phyloP scores from a whole-genome alignment of 257 asterid species.

The Nicotiana knightiana region DNA sequence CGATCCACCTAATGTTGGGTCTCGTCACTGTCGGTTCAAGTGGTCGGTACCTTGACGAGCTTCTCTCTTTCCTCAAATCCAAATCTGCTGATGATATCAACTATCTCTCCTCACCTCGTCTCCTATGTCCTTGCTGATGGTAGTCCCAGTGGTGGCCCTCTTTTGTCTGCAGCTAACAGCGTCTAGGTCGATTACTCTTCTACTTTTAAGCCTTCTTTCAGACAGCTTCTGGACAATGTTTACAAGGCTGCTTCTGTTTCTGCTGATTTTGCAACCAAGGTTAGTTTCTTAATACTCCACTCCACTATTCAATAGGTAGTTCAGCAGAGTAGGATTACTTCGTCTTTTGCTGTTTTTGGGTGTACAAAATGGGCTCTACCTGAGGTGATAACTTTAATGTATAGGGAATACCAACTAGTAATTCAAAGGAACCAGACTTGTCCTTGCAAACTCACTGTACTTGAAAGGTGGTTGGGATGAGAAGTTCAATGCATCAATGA shows the following conservation, averaged over 20 bases:
- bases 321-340: no score
- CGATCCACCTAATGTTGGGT: constrained; percentile 7
- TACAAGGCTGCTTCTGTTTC: no score
- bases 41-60: constrained; percentile 3
- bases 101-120: constrained; percentile 37
- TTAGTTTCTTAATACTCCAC: neutral
- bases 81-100: constrained; percentile 1
- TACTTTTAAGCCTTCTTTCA: constrained; percentile 33
- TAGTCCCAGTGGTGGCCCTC: constrained; percentile 36
- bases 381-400: no score
- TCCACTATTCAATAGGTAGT: no score
- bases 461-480: no score
- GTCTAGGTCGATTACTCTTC: constrained; percentile 45
- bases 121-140: constrained; percentile 39
- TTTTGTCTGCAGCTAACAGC: constrained; percentile 43
- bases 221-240: constrained; percentile 10
- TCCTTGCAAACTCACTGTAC: no score
- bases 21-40: constrained; percentile 10
- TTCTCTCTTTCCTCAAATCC: constrained; percentile 12
- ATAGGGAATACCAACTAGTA: no score
- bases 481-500: no score
- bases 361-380: no score
- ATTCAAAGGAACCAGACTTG: no score
- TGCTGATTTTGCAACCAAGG: constrained; percentile 44
- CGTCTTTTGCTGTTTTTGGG: no score